Evolutionary conservation across 1,284 basidiomycete species (phyloP).

Genomic region (Psilocybe mexicana): DNA sequence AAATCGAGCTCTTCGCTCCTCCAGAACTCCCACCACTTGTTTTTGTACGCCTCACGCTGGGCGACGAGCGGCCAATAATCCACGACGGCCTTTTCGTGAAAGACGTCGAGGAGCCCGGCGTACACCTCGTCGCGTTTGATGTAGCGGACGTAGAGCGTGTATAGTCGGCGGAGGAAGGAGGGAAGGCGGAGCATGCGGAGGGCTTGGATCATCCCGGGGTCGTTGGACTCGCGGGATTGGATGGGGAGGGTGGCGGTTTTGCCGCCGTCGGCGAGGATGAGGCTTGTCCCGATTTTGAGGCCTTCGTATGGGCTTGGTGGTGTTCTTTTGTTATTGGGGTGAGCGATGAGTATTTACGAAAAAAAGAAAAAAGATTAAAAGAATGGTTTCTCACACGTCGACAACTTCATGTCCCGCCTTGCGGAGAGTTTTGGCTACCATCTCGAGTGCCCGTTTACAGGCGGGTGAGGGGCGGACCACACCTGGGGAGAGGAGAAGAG

Average conservation of each 20-base stretch:
- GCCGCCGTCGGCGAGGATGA: conserved; percentile 50
- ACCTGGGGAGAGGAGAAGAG: conserved; percentile 24
- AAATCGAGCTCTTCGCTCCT: conserved; percentile 63
- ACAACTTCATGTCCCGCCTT: conserved; percentile 66
- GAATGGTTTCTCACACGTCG: conserved; percentile 41
- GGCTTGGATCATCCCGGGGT: conserved; percentile 40
- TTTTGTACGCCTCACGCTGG: conserved; percentile 51
- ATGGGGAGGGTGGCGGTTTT: conserved; percentile 37
- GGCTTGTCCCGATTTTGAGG: conserved; percentile 44
- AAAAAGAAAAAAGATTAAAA: no score
- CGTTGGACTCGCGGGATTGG: conserved; percentile 44
- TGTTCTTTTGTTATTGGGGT: conserved; percentile 25
- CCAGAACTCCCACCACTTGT: conserved; percentile 57
- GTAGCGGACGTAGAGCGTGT: conserved; percentile 43
- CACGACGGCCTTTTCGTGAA: conserved; percentile 49
- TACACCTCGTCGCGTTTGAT: conserved; percentile 50
- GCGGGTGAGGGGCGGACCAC: conserved; percentile 63
- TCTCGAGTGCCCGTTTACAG: conserved; percentile 64
- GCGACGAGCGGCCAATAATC: conserved; percentile 60
- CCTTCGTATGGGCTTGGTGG: conserved; percentile 48
- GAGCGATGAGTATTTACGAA: no score
- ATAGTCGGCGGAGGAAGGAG: conserved; percentile 43
- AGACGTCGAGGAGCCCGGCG: conserved; percentile 51
- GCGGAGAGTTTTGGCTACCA: conserved; percentile 52
- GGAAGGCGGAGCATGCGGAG: conserved; percentile 41